Evolutionary conservation across 2,329 filamentous ascomycete species (phyloP).

Genomic region (Harringtonia aguacate): DNA sequence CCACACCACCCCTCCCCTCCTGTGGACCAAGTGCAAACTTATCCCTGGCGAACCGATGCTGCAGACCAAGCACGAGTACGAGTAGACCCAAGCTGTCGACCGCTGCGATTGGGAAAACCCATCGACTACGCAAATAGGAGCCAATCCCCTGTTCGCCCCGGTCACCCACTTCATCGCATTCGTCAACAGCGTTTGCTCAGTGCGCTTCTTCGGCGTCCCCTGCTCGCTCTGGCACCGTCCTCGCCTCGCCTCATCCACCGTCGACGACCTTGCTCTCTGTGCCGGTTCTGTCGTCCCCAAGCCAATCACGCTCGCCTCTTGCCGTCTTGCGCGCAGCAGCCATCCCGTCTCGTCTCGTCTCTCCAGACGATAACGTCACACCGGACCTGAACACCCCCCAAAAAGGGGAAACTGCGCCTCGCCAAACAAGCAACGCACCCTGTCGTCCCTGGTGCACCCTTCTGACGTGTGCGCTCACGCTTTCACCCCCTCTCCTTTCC

Average conservation of each 20-base stretch:
- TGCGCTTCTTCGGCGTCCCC: too few species aligned
- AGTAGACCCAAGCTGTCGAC: neutral
- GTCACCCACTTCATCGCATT: too few species aligned
- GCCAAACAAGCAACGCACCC: neutral
- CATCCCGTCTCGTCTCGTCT: neutral
- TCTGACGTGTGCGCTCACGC: too few species aligned
- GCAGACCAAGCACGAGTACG: neutral
- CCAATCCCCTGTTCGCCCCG: neutral
- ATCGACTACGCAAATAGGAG: neutral
- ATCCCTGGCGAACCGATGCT: too few species aligned
- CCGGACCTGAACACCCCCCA: neutral
- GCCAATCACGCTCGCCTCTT: neutral
- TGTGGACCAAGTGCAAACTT: too few species aligned
- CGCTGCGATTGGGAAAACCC: too few species aligned
- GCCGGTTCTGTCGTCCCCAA: neutral
- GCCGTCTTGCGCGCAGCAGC: neutral
- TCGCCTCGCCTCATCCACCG: too few species aligned
- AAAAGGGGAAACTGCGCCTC: neutral
- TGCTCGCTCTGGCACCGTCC: too few species aligned
- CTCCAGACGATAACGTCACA: conserved; percentile 4
- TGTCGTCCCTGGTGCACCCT: too few species aligned
- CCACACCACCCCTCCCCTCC: too few species aligned
- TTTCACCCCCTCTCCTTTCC: too few species aligned
- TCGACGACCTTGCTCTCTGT: neutral
- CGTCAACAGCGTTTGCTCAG: too few species aligned